These are phyloP conservation scores for Colletotrichum costaricense DNA, from an alignment of 2,329 filamentous ascomycete species.

Conservation along the genomic window DNA sequence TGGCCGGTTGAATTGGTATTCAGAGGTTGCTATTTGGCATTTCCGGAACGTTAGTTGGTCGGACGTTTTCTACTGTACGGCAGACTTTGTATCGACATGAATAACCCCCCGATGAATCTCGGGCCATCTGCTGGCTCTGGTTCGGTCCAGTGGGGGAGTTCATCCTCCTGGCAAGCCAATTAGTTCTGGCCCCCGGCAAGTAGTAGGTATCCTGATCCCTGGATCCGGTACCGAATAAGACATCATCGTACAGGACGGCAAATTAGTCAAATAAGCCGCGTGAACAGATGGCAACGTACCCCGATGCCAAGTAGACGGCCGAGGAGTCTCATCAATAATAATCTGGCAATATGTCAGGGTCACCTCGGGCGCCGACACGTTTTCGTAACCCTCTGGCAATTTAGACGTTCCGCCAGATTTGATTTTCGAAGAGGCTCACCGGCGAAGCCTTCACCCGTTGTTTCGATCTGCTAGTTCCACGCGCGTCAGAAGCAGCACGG, in stretches of 20 bases:
- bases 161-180: conserved; percentile 15
- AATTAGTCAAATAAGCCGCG: conserved; percentile 3
- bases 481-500: conserved; percentile 28
- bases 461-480: conserved; percentile 18
- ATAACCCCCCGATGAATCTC: background rate
- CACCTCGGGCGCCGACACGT: background rate
- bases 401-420: background rate
- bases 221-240: conserved; percentile 8
- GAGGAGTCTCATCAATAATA: background rate
- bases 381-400: background rate
- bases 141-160: conserved; percentile 16
- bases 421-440: background rate
- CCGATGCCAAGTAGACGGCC: background rate
- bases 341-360: background rate
- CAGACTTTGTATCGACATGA: conserved; percentile 11
- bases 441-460: conserved; percentile 13
- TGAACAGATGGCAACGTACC: background rate
- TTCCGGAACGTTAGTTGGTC: background rate
- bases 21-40: background rate
- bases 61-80: background rate
- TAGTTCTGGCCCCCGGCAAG: background rate
- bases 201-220: conserved; percentile 19
- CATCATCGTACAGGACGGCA: conserved; percentile 5
- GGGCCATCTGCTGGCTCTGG: conserved; percentile 4
- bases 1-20: background rate